These are phyloP conservation scores for Glarea lozoyensis DNA, from an alignment of 495 filamentous ascomycete genomes.

Conservation along the genomic window DNA sequence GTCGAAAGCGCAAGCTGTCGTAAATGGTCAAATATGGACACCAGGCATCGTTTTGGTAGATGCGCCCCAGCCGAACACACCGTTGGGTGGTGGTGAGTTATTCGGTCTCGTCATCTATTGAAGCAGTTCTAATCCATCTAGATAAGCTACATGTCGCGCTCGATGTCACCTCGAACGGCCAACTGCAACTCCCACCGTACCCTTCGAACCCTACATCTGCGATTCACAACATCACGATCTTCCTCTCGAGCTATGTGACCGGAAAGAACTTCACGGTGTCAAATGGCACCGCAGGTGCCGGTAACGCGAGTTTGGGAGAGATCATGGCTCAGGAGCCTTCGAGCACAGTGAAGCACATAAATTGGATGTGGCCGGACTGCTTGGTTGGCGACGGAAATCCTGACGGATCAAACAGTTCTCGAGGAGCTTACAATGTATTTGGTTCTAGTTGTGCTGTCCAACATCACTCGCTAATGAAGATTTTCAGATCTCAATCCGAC, in stretches of 20 bases:
- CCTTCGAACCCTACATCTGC: conserved; percentile 34
- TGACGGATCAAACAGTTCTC: conserved; percentile 22
- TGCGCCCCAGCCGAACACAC: conserved; percentile 57
- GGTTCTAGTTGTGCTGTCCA: conserved; percentile 1
- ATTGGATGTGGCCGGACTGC: conserved; percentile 59
- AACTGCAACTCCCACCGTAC: conserved; percentile 48
- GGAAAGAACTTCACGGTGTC: conserved; percentile 60
- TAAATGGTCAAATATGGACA: conserved; percentile 54
- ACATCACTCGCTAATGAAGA: conserved; percentile 7
- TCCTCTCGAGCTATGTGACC: conserved; percentile 51
- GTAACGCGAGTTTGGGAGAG: conserved; percentile 46
- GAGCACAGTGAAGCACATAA: conserved; percentile 61
- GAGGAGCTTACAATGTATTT: conserved; percentile 42
- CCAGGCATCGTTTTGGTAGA: conserved; percentile 55
- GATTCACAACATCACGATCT: conserved; percentile 56
- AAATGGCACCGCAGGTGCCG: conserved; percentile 49
- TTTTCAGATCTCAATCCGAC: conserved; percentile 52
- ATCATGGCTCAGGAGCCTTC: conserved; percentile 51
- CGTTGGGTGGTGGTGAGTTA: conserved; percentile 53
- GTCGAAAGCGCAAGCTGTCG: conserved; percentile 23
- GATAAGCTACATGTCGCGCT: conserved; percentile 57
- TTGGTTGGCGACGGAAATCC: conserved; percentile 45
- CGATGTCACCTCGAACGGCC: conserved; percentile 56
- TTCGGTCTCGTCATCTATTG: neutral
- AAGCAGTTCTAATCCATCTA: conserved; percentile 15